Evolutionary conservation across 495 filamentous ascomycete genomes (phyloP).

Genomic region (Podospora conica): DNA sequence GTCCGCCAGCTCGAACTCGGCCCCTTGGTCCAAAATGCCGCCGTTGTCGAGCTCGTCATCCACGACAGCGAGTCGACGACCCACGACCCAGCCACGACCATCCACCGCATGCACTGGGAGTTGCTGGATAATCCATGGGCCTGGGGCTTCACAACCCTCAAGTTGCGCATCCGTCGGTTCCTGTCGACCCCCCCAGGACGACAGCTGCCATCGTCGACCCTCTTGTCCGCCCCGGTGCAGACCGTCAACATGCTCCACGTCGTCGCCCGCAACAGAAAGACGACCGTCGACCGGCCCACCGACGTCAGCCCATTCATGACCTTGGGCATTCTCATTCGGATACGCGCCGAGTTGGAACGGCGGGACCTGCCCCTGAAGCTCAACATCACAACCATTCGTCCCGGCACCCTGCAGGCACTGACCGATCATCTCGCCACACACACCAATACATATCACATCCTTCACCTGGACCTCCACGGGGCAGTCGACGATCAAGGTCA

Average conservation of each 20-base stretch:
- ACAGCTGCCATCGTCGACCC: not conserved
- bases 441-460: not conserved
- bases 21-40: not conserved
- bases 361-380: not conserved
- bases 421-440: not conserved
- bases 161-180: not conserved
- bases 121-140: not conserved
- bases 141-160: not conserved
- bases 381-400: not conserved
- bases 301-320: not conserved
- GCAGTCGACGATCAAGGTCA: not conserved
- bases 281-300: not conserved
- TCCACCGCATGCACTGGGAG: not conserved
- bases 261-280: not conserved
- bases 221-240: not conserved
- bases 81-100: not conserved
- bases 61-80: not conserved
- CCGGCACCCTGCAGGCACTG: not conserved
- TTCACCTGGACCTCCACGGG: not conserved
- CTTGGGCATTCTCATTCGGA: not conserved
- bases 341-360: not conserved
- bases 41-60: not conserved
- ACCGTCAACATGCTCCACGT: not conserved
- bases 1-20: not conserved
- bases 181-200: not conserved